phyloP scores from a whole-genome alignment of 495 filamentous ascomycete species.

The Penicillium alfredii region DNA sequence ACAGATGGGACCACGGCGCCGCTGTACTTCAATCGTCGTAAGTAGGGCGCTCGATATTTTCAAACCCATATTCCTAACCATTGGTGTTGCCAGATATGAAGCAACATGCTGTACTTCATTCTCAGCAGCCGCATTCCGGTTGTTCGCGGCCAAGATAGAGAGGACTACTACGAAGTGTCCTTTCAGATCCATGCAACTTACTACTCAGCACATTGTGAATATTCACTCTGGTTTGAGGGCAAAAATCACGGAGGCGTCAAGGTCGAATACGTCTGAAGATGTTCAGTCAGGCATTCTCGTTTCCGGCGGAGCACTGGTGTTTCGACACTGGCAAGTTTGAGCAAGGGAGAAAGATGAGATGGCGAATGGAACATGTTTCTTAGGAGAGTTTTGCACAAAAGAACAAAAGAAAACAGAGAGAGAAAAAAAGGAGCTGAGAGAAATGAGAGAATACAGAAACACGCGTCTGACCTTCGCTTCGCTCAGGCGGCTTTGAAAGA shows the following conservation, averaged over 20 bases:
- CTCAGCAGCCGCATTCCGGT: conserved; percentile 6
- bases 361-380: too few relatives aligned
- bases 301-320: too few relatives aligned
- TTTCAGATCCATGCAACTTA: conserved; percentile 22
- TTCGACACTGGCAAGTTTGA: too few relatives aligned
- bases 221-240: conserved; percentile 18
- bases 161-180: conserved; percentile 16
- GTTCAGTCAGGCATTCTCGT: too few relatives aligned
- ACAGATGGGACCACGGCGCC: neutral
- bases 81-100: conserved; percentile 6
- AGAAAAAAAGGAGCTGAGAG: too few relatives aligned
- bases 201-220: conserved; percentile 23
- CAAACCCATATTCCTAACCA: too few relatives aligned
- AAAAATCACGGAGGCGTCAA: conserved; percentile 21
- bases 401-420: too few relatives aligned
- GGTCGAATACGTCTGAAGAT: conserved; percentile 27
- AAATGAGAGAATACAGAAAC: too few relatives aligned
- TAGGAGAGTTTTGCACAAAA: too few relatives aligned
- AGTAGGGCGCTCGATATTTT: too few relatives aligned
- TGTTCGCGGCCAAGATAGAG: conserved; percentile 13
- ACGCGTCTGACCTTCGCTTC: neutral
- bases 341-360: too few relatives aligned
- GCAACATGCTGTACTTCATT: conserved; percentile 7
- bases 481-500: too few relatives aligned
- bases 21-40: conserved; percentile 12